These are phyloP conservation scores for Rhytidiadelphus loreus DNA, from an alignment of 225 moss, liverwort and hornwort species.

Conservation along the genomic window DNA sequence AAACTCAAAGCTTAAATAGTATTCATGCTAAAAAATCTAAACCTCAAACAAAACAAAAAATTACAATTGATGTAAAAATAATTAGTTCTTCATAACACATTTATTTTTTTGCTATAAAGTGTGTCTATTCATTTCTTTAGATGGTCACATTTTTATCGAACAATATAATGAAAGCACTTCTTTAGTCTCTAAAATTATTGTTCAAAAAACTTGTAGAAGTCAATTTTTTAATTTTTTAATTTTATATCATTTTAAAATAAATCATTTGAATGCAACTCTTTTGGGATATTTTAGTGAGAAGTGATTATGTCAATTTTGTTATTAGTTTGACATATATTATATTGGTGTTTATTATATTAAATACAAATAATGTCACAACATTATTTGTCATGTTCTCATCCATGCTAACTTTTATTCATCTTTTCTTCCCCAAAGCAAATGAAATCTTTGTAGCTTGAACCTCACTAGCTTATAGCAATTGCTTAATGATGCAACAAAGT, in stretches of 20 bases:
- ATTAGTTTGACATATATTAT: neutral
- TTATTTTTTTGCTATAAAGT: neutral
- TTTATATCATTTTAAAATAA: neutral
- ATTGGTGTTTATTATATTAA: neutral
- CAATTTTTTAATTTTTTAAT: neutral
- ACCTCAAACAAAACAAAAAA: neutral
- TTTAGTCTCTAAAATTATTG: neutral
- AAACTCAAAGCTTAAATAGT: neutral
- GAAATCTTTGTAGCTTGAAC: neutral
- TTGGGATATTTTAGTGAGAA: neutral
- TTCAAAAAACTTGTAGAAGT: neutral
- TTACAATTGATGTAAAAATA: neutral
- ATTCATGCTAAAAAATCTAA: neutral
- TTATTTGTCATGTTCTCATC: rapidly evolving
- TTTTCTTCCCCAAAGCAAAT: rapidly evolving
- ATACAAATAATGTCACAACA: neutral
- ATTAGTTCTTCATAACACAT: neutral
- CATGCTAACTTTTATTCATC: neutral
- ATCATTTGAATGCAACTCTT: neutral
- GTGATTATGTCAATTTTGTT: neutral
- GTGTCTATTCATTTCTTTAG: neutral
- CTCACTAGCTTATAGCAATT: neutral
- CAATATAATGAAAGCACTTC: too few species aligned
- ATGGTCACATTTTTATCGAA: neutral
- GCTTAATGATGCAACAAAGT: rapidly evolving